These are phyloP conservation scores for Aspergillus spinulosporus DNA, from an alignment of 2,329 filamentous ascomycete species.

Conservation along the genomic window DNA sequence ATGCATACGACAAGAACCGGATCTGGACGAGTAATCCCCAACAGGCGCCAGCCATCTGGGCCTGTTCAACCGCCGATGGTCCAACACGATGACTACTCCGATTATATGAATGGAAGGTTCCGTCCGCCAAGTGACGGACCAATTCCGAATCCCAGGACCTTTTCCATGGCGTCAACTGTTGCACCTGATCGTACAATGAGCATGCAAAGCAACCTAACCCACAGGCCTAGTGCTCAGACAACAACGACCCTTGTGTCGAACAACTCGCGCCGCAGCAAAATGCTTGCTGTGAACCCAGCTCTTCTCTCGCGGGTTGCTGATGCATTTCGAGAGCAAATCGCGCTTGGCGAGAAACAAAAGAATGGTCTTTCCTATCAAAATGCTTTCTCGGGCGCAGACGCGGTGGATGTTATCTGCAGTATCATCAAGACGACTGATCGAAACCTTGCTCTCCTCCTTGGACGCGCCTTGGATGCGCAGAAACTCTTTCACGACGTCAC, in stretches of 20 bases:
- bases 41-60: constrained; percentile 63
- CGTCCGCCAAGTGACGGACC: constrained; percentile 48
- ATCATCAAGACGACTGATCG: constrained; percentile 97
- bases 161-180: constrained; percentile 83
- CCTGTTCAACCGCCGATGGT: constrained; percentile 34
- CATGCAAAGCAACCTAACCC: constrained; percentile 57
- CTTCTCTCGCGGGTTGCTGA: constrained; percentile 90
- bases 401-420: constrained; percentile 90
- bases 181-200: constrained; percentile 61
- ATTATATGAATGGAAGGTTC: constrained; percentile 28
- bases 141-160: constrained; percentile 58
- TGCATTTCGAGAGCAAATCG: constrained; percentile 86
- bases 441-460: constrained; percentile 86
- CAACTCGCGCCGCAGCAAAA: constrained; percentile 62
- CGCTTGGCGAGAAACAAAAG: constrained; percentile 84
- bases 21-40: constrained; percentile 79
- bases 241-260: constrained; percentile 57
- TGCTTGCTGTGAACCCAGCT: constrained; percentile 90
- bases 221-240: constrained; percentile 50
- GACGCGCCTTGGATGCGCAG: constrained; percentile 89
- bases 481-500: constrained; percentile 99
- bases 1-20: constrained; percentile 74
- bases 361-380: constrained; percentile 97
- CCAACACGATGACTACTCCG: constrained; percentile 49
- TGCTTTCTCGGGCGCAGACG: constrained; percentile 92